Base-by-base conservation (phyloP, 225 moss, liverwort and hornwort genomes). In the Marchantia paleacea region DNA sequence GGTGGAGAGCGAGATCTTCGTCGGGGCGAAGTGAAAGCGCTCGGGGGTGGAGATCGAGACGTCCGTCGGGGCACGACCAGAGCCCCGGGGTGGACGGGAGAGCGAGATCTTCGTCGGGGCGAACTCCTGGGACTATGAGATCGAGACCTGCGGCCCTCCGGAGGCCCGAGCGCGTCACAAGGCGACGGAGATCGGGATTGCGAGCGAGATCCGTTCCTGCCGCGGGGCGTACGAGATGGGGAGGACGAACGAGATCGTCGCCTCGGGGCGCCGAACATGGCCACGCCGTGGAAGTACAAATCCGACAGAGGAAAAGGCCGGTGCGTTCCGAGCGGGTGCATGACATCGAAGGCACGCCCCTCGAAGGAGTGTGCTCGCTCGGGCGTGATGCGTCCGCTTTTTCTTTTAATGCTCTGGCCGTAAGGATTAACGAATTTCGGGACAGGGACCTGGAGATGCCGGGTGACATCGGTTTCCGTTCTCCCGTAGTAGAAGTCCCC, bases 261-360 rank as follows among this genome's bases (percentile, higher is more conserved):
- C 39, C 5, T 39, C 39, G 39, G 39, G 3, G 39, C 39, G 39
- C 39, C 39, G 39, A 2, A 39, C 39, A 39, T 39, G 39, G 39
- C 73, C 80, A 70, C 79, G 39, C 39, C 72, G 68, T 84, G 82
- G 55, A 29, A 87, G 15, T 80, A 82, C 22, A 64, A 26, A 69
- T 84, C 84, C 7, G 87, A 55, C 49, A 84, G 9, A 0, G 87
- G 87, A 12, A 57, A 87, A 0, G 87, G 87, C 22, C 84, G 80
- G 8, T 68, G 55, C 24, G 65, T 70, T 67, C 87, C 87, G 8
- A 87, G 80, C 12, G 87, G 87, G 58, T 87, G 87, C 87, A 87
- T 87, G 28, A 74, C 62, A 29, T 87, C 87, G 14, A 73, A 80
- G 3, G 70, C 69, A n/a, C 69, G 69, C 9, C 26, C 8, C 7